These are phyloP conservation scores for Penicillium thymicola DNA, from an alignment of 2,329 filamentous ascomycete species.

Conservation along the genomic window DNA sequence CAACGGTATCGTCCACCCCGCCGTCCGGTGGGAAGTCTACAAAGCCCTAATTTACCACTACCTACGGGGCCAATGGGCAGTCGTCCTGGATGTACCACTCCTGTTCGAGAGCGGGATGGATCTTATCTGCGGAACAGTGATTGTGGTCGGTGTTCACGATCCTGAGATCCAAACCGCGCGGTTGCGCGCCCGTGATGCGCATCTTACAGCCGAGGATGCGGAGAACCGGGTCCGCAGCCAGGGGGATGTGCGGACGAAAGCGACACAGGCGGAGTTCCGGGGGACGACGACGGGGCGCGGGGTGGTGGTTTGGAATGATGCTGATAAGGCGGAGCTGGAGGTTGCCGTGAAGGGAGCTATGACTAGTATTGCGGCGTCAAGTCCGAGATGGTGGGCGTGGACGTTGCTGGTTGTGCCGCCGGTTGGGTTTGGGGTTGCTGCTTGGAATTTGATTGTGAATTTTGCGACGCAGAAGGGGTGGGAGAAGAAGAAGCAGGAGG, in stretches of 20 bases:
- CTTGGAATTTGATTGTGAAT: constrained; percentile 72
- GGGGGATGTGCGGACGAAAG: constrained; percentile 81
- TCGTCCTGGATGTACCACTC: constrained; percentile 87
- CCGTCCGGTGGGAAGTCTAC: constrained; percentile 80
- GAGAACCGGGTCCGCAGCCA: constrained; percentile 83
- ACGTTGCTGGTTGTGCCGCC: constrained; percentile 67
- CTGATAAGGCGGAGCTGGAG: constrained; percentile 66
- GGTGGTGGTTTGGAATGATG: constrained; percentile 89
- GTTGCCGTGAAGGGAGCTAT: constrained; percentile 66
- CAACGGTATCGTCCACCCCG: constrained; percentile 90
- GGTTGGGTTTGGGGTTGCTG: constrained; percentile 63
- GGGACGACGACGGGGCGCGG: constrained; percentile 56
- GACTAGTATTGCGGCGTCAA: constrained; percentile 57
- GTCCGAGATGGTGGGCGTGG: constrained; percentile 83
- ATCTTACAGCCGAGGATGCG: constrained; percentile 81
- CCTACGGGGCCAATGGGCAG: constrained; percentile 74
- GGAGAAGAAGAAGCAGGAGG: constrained; percentile 58
- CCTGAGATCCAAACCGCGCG: constrained; percentile 78
- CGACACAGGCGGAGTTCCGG: constrained; percentile 66
- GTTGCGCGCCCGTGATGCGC: constrained; percentile 69
- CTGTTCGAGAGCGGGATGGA: constrained; percentile 89
- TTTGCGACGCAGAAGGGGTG: constrained; percentile 67
- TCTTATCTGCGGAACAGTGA: constrained; percentile 74
- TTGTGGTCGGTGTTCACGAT: constrained; percentile 83
- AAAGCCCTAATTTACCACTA: constrained; percentile 70